These are phyloP conservation scores for Mercurialis annua DNA, from an alignment of 345 rosid species.

Conservation along the genomic window DNA sequence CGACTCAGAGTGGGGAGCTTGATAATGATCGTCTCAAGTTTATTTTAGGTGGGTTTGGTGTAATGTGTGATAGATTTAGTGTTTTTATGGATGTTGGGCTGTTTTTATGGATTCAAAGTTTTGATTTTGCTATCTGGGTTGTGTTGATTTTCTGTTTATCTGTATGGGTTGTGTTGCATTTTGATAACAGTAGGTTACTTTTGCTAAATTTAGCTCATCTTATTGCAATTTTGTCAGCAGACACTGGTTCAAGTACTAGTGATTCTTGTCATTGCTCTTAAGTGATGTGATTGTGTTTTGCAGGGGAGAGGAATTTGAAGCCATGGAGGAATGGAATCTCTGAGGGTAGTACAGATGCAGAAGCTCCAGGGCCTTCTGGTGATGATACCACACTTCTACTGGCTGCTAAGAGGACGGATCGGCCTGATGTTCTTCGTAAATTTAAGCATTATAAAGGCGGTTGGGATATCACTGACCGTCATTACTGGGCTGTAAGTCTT, in stretches of 20 bases:
- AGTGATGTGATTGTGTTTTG: neutral
- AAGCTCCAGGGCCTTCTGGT: constrained; percentile 60
- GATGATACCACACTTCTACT: constrained; percentile 45
- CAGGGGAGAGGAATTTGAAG: constrained; percentile 26
- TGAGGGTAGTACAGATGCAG: constrained; percentile 20
- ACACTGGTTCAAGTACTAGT: neutral
- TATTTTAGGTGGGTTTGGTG: constrained; percentile 46
- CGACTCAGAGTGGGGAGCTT: constrained; percentile 25
- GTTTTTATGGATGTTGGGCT: neutral
- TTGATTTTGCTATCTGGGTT: constrained; percentile 9
- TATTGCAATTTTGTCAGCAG: neutral
- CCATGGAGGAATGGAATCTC: constrained; percentile 53
- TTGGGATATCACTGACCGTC: constrained; percentile 80
- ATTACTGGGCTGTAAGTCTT: constrained; percentile 90
- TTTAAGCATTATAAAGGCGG: constrained; percentile 72
- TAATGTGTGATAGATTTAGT: neutral
- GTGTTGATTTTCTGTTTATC: constrained; percentile 6
- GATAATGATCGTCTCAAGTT: constrained; percentile 47
- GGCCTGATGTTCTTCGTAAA: constrained; percentile 76
- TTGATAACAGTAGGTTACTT: neutral
- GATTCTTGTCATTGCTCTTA: neutral
- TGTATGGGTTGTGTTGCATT: neutral
- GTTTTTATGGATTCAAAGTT: neutral
- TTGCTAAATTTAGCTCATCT: neutral
- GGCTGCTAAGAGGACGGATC: constrained; percentile 73